Percentiles rank a stretch among this genome's conserved stretches.
phyloP scores from a whole-genome alignment of 768 basidiomycete genomes.

The Mrakia gelida region DNA sequence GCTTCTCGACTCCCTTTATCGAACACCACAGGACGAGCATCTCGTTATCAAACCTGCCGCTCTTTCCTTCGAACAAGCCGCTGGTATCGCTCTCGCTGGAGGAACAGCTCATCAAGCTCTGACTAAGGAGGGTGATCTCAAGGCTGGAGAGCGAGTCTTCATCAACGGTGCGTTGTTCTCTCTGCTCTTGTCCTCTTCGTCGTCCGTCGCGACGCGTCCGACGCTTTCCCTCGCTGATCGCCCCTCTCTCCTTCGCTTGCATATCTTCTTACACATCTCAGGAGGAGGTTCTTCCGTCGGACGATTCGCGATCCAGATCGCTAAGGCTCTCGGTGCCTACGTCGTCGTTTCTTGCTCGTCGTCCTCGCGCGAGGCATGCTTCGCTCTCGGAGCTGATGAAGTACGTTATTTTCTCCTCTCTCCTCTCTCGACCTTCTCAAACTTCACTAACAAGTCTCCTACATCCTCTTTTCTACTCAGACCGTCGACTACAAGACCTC shows the following conservation, averaged over 20 bases:
- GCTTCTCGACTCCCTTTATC: not conserved
- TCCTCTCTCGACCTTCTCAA: not conserved
- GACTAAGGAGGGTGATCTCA: not conserved
- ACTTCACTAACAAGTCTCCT: not conserved
- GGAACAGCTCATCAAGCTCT: constrained; percentile 18
- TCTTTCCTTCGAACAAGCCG: constrained; percentile 21
- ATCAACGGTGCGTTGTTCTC: constrained; percentile 24
- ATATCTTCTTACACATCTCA: not conserved
- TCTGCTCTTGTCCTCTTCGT: not conserved
- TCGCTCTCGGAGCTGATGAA: constrained; percentile 25
- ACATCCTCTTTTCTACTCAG: not conserved
- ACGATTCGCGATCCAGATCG: constrained; percentile 23
- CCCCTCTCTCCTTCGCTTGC: no score
- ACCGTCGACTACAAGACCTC: constrained; percentile 26
- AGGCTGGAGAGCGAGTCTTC: constrained; percentile 25
- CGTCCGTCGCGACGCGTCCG: not conserved
- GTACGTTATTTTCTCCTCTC: constrained; percentile 1
- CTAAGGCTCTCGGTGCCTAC: constrained; percentile 21
- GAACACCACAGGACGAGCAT: not conserved
- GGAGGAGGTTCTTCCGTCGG: constrained; percentile 25
- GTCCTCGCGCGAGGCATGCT: not conserved
- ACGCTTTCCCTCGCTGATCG: not conserved
- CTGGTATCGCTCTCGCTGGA: constrained; percentile 24
- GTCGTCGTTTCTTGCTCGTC: constrained; percentile 29
- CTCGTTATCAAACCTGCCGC: constrained; percentile 17